Evolutionary conservation across 176 grass and related monocot species (phyloP).

Genomic region (Triticum monococcum): DNA sequence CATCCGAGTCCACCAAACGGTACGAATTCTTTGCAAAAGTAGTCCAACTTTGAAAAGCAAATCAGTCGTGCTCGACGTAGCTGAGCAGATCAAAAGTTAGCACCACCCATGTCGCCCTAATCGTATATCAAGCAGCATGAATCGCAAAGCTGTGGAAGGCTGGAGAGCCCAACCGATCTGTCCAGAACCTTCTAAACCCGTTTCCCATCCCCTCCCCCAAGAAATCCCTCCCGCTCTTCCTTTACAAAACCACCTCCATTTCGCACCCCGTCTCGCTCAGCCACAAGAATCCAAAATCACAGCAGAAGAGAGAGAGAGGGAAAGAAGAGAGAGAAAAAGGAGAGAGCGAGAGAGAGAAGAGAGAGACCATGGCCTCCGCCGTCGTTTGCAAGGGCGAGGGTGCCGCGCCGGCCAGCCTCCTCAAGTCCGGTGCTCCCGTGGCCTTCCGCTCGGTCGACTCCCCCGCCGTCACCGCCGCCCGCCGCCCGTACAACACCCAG

Average conservation of each 20-base stretch:
- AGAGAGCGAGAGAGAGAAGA: too few species aligned
- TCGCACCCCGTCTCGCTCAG: background rate
- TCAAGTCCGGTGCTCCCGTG: background rate
- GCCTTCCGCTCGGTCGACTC: background rate
- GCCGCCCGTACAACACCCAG: constrained; percentile 41
- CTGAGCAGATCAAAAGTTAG: too few species aligned
- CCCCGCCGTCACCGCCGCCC: background rate
- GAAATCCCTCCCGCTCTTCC: background rate
- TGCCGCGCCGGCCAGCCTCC: constrained; percentile 14
- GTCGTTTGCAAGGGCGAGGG: background rate
- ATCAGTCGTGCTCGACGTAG: too few species aligned
- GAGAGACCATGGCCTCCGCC: background rate
- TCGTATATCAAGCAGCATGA: background rate
- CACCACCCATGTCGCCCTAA: too few species aligned
- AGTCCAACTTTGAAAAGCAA: too few species aligned
- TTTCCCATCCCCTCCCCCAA: constrained; percentile 31
- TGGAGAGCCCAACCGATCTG: background rate
- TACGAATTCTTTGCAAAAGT: too few species aligned
- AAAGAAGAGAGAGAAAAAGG: background rate
- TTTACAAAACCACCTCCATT: background rate
- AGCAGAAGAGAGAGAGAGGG: background rate
- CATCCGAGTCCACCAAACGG: too few species aligned
- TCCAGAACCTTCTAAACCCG: constrained; percentile 34
- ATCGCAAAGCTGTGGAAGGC: background rate
- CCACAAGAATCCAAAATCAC: background rate